Evolutionary conservation across 192 early-diverging fungal genomes (phyloP), one percentile per base, ranked within the genome.

Genomic region (Lobulomyces angularis): DNA sequence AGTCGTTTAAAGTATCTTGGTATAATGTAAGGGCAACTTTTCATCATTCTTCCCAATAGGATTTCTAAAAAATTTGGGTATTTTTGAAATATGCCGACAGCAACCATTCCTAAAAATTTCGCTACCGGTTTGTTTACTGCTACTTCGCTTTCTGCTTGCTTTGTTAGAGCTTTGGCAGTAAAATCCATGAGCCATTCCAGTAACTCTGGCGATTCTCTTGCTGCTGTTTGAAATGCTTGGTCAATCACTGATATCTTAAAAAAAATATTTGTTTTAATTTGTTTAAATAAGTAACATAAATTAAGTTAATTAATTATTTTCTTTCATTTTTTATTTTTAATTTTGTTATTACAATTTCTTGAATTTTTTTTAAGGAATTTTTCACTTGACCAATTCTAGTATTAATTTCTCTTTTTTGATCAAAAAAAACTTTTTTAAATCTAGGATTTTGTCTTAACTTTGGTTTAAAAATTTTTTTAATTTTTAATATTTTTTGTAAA

Each of bases 61-160:
- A 81, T 64, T 1, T 65, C 58, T 5, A 69, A 41, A 16, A 87
- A 76, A 12, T 60, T 58, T 6, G 67, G 56, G 45, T 83, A 74
- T 8, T 58, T 52, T 0, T 55, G 52, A 36, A 59, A 70, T 2
- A 88, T 33, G 37, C 81, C 35, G 12, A 81, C 65, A 17, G 62
- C 57, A 1, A 84, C 58, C 33, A 74, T 54, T 4, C 78, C 84
- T 4, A 86, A 28, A 4, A 81, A 75, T 35, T 74, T 82, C 0
- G 82, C 80, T 1, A 69, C 62, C 14, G 57, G 43, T 0, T 50
- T 46, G 28, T 65, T 68, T 2, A 80, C 79, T 9, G 72, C 55
- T 0, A 80, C 60, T 41, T 90, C 86, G 2, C 50, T 68, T 45
- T 75, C 77, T 7, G 74, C 67, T 72, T 89, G 83, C 62, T 69